phyloP scores from a whole-genome alignment of 345 rosid genomes.

The Gossypioides kirkii region DNA sequence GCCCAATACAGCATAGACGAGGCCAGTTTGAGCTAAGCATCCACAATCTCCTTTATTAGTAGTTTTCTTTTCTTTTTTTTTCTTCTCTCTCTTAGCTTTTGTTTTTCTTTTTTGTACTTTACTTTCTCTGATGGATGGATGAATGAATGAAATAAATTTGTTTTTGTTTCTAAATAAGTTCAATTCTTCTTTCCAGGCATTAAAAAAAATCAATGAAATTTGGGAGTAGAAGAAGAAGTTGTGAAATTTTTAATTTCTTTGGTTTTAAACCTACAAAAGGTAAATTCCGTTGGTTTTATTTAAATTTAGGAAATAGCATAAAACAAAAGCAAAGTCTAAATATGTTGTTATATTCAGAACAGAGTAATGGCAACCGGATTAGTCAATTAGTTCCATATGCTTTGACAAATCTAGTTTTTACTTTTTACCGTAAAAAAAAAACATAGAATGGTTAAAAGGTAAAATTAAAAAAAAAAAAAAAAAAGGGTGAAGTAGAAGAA shows the following conservation, averaged over 20 bases:
- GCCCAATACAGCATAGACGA: constrained; percentile 48
- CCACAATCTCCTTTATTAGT: constrained; percentile 25
- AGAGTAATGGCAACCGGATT: not conserved
- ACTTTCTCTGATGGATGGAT: not conserved
- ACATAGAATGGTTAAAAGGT: not conserved
- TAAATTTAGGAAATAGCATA: too few species aligned
- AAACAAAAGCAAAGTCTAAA: too few species aligned
- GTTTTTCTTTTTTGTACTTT: not conserved
- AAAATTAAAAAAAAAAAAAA: too few species aligned
- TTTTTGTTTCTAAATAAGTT: too few species aligned
- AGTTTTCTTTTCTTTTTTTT: not conserved
- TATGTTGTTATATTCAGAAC: too few species aligned
- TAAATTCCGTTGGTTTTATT: too few species aligned
- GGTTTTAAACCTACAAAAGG: too few species aligned
- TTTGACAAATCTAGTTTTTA: constrained; percentile 12
- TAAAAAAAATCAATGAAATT: too few species aligned
- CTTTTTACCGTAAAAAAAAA: constrained; percentile 8
- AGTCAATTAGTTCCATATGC: not conserved
- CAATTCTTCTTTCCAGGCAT: too few species aligned
- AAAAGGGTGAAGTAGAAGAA: not conserved
- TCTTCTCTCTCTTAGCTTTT: constrained; percentile 32
- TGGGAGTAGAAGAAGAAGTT: too few species aligned
- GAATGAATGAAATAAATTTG: too few species aligned
- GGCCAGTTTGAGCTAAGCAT: constrained; percentile 41
- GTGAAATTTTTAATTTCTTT: too few species aligned